Base-by-base conservation (phyloP, 768 basidiomycete genomes). In the Saitozyma podzolica region DNA sequence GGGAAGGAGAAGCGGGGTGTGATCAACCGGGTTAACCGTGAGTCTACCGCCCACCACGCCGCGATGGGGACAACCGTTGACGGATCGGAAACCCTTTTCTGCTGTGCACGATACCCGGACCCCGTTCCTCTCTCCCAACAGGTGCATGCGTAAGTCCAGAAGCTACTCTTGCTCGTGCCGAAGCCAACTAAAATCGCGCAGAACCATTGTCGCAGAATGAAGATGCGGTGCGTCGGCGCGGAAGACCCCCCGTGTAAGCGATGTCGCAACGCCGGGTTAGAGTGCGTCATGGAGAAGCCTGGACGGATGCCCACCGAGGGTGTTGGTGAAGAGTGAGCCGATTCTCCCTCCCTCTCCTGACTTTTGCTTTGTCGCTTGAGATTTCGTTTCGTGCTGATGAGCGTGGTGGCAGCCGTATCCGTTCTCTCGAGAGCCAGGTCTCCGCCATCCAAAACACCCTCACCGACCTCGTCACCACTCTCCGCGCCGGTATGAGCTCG, bases 191-290 rank as follows among this genome's bases (percentile, higher is more conserved):
- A 62, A 53, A 19, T n/a, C 52, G 16, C 20, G 10, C 77, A 93
- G 91, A 94, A 94, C 86, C 90, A 92, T 16, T 95, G 93, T 80
- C 84, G 93, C 70, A 90, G 92, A 74, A 92, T 94, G 83, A 96
- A 96, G 82, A 96, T 96, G 94, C 84, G 92, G 70, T 97, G 93
- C 76, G 92, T 94, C 6, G 92, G 92, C 1, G 94, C 92, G 14
- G 94, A 96, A 78, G 92, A 91, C 72, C 93, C 94, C 29, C 94
- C 94, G n/a, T 97, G 94, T 80, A 88, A 89, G 72, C 86, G 94
- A 50, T 97, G 94, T 81, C 85, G 90, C 40, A 89, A 92, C 71
- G 88, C 89, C 17, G 90, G 91, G 3, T 83, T 96, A 11, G 90
- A 93, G 48, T 97, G 94, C 81, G 84, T 96, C 41, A 95, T 97